Conservation (phyloP, 2,329 filamentous ascomycete genomes). For the Penicillium hordei region DNA sequence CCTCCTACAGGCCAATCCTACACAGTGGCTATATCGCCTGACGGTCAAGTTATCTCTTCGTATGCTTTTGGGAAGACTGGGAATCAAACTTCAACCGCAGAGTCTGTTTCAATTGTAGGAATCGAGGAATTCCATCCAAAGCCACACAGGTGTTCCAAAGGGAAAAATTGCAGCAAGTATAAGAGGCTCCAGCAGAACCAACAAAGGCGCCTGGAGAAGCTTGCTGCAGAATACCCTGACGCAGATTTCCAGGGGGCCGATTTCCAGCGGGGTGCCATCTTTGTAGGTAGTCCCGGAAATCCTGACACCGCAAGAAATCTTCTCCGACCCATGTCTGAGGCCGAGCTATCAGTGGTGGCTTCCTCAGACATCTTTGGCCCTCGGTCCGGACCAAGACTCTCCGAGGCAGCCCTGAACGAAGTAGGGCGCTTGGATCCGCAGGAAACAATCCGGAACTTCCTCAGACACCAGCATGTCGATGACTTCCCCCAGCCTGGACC, state of each 20-base stretch:
- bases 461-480: constrained; percentile 71
- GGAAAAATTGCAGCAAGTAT: constrained; percentile 81
- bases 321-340: constrained; percentile 66
- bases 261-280: constrained; percentile 58
- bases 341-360: constrained; percentile 78
- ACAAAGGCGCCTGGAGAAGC: constrained; percentile 61
- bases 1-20: background rate
- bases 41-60: background rate
- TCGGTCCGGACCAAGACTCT: constrained; percentile 46
- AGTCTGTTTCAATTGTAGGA: constrained; percentile 86
- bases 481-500: background rate
- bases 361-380: constrained; percentile 88
- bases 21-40: background rate
- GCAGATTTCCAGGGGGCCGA: constrained; percentile 59
- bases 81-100: constrained; percentile 56
- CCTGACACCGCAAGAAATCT: constrained; percentile 61
- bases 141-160: constrained; percentile 74
- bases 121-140: constrained; percentile 88
- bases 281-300: constrained; percentile 77
- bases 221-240: constrained; percentile 74
- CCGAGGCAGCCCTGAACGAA: constrained; percentile 61
- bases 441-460: constrained; percentile 89
- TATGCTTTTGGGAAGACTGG: background rate
- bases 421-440: constrained; percentile 65
- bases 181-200: constrained; percentile 67